Evolutionary conservation across 257 asterid species (phyloP), one percentile per base, ranked within the genome.

Genomic region (Plectranthus barbatus): DNA sequence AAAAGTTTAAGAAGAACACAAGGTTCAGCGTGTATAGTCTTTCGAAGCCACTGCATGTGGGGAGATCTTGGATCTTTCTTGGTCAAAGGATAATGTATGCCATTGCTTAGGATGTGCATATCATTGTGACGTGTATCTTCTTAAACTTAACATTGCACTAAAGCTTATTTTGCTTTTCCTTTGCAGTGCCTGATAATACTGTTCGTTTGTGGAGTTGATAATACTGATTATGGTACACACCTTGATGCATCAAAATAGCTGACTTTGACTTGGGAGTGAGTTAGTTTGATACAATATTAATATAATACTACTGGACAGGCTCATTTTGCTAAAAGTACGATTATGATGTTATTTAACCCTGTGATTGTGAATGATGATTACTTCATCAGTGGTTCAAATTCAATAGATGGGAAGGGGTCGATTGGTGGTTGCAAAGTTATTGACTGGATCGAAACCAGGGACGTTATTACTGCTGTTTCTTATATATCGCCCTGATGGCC

Each of bases 331-430:
- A 60, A 82, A 46, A 33, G 31, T 14, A 7, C 10, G n/a, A 49
- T 20, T 67, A 42, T 67, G 53, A 51, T 72, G 20, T 62, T 64
- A 56, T 89, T 92, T 79, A 81, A 83, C 66, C 99, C 99, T 4
- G 70, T 72, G n/a, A n/a, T n/a, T n/a, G n/a, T n/a, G 74, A 81
- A 81, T 42, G 82, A 84, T 62, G 83, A 85, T 74, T 76, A 72
- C 79, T 92, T 92, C 80, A 67, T 92, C 68, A 92, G 94, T 69
- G 97, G 99, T n/a, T n/a, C n/a, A n/a, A n/a, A n/a, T 70, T 90
- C 99, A 46, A 85, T 92, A 46, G 99, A 92, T 60, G 97, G 99
- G 60, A 92, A 92, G 79, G 83, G 99, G 99, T 76, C 73, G 15
- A 63, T 81, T 18, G 71, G 60, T 66, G 71, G 81, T 42, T 54